Base-by-base conservation (phyloP, 768 basidiomycete genomes). In the Lentinula boryana region DNA sequence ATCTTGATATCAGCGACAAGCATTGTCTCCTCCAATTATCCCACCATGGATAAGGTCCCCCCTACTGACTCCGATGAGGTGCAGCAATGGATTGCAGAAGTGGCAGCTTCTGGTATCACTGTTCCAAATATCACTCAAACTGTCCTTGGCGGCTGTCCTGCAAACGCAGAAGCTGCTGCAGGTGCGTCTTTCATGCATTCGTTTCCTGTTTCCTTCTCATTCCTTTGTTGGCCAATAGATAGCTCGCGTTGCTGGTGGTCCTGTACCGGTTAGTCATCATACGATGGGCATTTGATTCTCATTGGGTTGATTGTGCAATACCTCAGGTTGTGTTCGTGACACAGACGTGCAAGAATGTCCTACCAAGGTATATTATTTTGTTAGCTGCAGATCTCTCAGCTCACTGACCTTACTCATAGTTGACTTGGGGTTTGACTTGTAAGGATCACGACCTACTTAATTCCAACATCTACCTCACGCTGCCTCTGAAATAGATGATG, bases 291-390 rank as follows among this genome's bases (percentile, higher is more conserved):
- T 23, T 48, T 12, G 21, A 21, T 23, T 48, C 9, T 48, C 46
- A 12, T 12, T 48, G 4, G 12, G 3, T 23, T 23, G 9, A 48
- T 13, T 23, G 46, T 48, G 10, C 9, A 21, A 21, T 18, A 6
- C 5, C 7, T 48, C 41, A 48, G 46, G 46, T 40, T 92, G 90
- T 74, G 84, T 80, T 2, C 77, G 82, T 16, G 63, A 72, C n/a
- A 81, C 82, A 1, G 93, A 94, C 68, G 79, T 95, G 66, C 80
- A 82, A 15, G 75, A 77, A n/a, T 96, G 94, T 74, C 90, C 91
- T 12, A 78, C 82, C 36, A 79, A 85, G 67, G 58, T 52, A 18
- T 44, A 49, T 60, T 18, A 16, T 31, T 36, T 12, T 21, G 50
- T n/a, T 23, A 13, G 1, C 12, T 5, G 8, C 2, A 9, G 12